Percentiles rank a stretch among this genome's conserved stretches.
phyloP scores from a whole-genome alignment of 78 protist species.

The Dictyostelium firmibasis region DNA sequence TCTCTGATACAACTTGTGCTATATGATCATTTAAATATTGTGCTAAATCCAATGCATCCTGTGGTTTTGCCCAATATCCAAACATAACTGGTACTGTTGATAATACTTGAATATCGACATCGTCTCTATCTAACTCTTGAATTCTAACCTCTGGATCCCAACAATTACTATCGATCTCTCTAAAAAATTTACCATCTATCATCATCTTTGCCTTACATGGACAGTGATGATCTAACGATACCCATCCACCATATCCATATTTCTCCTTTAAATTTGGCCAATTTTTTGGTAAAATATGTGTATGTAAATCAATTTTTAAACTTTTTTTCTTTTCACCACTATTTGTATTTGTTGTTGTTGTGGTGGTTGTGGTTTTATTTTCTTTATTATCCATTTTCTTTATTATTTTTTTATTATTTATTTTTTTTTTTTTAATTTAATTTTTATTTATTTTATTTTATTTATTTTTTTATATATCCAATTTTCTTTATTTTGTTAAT shows the following conservation, averaged over 20 bases:
- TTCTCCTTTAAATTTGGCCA: conserved; percentile 82
- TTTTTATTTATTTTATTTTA: too few species aligned
- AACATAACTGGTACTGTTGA: conserved; percentile 92
- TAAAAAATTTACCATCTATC: conserved; percentile 84
- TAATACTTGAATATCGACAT: conserved; percentile 90
- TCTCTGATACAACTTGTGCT: conserved; percentile 77
- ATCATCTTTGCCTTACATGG: conserved; percentile 84
- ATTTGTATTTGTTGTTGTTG: not conserved
- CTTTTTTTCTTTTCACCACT: not conserved
- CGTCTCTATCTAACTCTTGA: conserved; percentile 80
- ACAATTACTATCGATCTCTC: conserved; percentile 90
- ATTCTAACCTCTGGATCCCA: conserved; percentile 85
- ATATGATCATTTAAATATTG: conserved; percentile 94
- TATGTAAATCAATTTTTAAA: conserved; percentile 90
- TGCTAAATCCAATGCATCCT: conserved; percentile 86
- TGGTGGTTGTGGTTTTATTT: not conserved
- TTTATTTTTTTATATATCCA: too few species aligned
- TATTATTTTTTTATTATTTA: too few species aligned
- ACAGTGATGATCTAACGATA: conserved; percentile 85
- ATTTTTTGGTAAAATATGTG: conserved; percentile 93
- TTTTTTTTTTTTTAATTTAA: too few species aligned
- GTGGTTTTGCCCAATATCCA: conserved; percentile 93
- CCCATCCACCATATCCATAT: conserved; percentile 90
- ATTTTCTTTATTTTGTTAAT: too few species aligned
- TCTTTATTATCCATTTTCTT: not conserved